Evolutionary conservation across 108 stramenopile genomes (phyloP).

Genomic region (Aurantiochytrium sp.): DNA sequence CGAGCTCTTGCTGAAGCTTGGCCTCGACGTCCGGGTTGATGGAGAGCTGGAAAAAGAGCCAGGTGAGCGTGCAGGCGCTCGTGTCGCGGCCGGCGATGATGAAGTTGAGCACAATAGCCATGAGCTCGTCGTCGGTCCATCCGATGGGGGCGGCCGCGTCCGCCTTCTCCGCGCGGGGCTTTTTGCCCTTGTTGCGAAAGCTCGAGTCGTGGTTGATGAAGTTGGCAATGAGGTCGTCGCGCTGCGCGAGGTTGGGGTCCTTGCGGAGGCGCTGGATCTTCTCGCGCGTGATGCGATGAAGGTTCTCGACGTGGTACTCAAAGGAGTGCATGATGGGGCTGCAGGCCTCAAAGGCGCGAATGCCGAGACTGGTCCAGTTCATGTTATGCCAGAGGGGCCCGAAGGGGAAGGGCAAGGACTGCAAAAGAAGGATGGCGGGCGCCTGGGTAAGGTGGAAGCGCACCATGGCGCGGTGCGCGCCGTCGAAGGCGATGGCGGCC

Average conservation of each 20-base stretch:
- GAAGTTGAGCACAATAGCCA: slow-evolving; percentile 53
- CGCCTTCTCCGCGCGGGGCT: not conserved
- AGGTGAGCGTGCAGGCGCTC: slow-evolving; percentile 51
- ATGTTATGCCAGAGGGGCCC: not conserved
- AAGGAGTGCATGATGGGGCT: slow-evolving; percentile 30
- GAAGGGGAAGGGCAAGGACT: not conserved
- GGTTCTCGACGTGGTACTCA: slow-evolving; percentile 37
- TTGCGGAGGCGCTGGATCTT: not conserved
- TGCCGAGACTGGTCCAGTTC: not conserved
- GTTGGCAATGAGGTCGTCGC: slow-evolving; percentile 28
- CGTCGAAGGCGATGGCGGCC: slow-evolving; percentile 48
- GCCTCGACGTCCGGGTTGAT: slow-evolving; percentile 39
- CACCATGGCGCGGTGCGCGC: slow-evolving; percentile 28
- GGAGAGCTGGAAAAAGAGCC: slow-evolving; percentile 54
- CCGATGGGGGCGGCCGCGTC: not conserved
- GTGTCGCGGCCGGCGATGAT: slow-evolving; percentile 61
- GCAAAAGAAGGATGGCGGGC: not conserved
- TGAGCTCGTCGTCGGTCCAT: slow-evolving; percentile 41
- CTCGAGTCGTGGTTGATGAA: slow-evolving; percentile 4
- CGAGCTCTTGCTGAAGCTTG: slow-evolving; percentile 45
- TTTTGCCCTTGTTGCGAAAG: not conserved
- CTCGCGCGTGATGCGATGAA: not conserved
- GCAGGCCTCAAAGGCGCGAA: not conserved
- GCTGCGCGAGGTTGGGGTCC: slow-evolving; percentile 29
- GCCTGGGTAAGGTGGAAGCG: not conserved